phyloP scores from a whole-genome alignment of 2,329 filamentous ascomycete genomes.

The Sphaerulina vaccinii region DNA sequence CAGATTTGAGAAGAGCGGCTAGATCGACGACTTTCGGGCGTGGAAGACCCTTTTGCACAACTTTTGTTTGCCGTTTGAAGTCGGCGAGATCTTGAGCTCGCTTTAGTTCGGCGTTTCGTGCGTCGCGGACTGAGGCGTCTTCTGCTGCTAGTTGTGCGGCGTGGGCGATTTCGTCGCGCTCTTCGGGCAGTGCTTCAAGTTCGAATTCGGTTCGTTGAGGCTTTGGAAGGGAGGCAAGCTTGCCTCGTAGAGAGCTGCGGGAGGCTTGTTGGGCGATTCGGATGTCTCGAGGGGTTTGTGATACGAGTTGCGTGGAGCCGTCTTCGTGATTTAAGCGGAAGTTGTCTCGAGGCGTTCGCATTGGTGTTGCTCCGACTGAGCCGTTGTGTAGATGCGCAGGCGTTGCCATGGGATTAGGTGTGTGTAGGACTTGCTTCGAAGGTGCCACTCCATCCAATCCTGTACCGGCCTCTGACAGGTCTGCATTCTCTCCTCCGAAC shows the following conservation, averaged over 20 bases:
- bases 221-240: conserved; percentile 80
- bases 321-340: conserved; percentile 78
- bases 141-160: conserved; percentile 59
- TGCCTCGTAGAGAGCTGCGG: conserved; percentile 66
- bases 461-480: conserved; percentile 80
- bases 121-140: conserved; percentile 72
- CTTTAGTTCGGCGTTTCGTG: conserved; percentile 59
- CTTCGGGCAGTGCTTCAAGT: conserved; percentile 77
- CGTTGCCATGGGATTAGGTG: conserved; percentile 92
- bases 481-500: conserved; percentile 89
- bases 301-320: conserved; percentile 63
- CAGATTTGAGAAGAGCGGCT: conserved; percentile 63
- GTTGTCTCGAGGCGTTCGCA: conserved; percentile 84
- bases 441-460: conserved; percentile 85
- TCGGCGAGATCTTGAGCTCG: conserved; percentile 69
- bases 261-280: conserved; percentile 67
- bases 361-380: conserved; percentile 66
- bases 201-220: conserved; percentile 95
- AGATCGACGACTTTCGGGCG: conserved; percentile 73
- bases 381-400: conserved; percentile 64
- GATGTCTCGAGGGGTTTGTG: conserved; percentile 74
- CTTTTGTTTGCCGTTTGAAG: conserved; percentile 79
- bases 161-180: conserved; percentile 61
- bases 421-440: conserved; percentile 76
- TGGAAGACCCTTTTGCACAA: conserved; percentile 82